Evolutionary conservation across 805 yeast genomes (phyloP).

Genomic region (Sugiyamaella qingdaonensis): DNA sequence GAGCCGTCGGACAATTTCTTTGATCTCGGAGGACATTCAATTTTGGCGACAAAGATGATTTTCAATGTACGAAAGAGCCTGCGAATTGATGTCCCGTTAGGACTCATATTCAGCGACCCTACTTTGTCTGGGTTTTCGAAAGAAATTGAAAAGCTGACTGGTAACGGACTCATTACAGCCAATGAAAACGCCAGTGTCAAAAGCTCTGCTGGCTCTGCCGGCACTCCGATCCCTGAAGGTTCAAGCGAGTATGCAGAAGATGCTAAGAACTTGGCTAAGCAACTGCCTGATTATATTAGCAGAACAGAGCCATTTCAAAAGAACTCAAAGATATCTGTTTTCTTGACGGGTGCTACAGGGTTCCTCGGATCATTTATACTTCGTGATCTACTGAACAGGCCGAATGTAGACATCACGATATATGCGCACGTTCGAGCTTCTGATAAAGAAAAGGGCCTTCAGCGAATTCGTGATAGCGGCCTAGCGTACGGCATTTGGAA

Average conservation of each 20-base stretch:
- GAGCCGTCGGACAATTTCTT: constrained; percentile 84
- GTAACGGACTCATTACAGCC: constrained; percentile 30
- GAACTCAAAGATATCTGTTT: constrained; percentile 50
- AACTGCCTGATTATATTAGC: constrained; percentile 44
- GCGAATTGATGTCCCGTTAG: constrained; percentile 79
- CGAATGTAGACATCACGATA: constrained; percentile 49
- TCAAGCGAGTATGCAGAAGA: constrained; percentile 59
- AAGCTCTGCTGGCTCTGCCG: constrained; percentile 26
- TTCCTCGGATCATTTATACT: constrained; percentile 89
- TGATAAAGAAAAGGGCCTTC: constrained; percentile 61
- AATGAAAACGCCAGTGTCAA: constrained; percentile 33
- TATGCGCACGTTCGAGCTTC: constrained; percentile 91
- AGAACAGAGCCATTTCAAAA: constrained; percentile 39
- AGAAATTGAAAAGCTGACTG: constrained; percentile 60
- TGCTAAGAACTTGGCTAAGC: constrained; percentile 51
- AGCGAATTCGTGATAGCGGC: constrained; percentile 72
- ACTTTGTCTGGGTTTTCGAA: constrained; percentile 74
- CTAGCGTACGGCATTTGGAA: constrained; percentile 80
- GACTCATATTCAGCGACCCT: constrained; percentile 85
- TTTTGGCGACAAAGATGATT: constrained; percentile 94
- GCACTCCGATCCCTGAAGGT: constrained; percentile 15
- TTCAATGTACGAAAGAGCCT: constrained; percentile 80
- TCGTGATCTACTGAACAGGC: constrained; percentile 65
- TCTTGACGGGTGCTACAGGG: constrained; percentile 95
- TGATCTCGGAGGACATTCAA: constrained; percentile 97